Conservation (phyloP, 768 basidiomycete genomes). For the Boletus sp. region DNA sequence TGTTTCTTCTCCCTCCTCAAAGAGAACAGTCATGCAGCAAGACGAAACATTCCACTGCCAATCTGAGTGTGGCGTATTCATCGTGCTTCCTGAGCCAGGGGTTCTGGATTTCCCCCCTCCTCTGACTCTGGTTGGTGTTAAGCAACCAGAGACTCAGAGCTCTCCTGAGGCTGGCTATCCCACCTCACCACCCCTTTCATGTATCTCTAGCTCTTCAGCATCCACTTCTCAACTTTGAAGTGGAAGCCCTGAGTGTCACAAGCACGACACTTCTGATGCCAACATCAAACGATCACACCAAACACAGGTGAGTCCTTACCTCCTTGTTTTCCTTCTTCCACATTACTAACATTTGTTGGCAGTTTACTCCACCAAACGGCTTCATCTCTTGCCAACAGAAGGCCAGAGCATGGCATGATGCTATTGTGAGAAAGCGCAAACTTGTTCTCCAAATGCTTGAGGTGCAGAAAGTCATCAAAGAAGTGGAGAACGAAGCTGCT, state of each 20-base stretch:
- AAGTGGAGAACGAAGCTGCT: background rate
- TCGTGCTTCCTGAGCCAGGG: too few species aligned
- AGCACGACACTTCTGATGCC: background rate
- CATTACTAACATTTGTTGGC: background rate
- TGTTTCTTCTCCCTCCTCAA: too few species aligned
- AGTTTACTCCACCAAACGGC: background rate
- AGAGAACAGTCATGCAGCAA: too few species aligned
- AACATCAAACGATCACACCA: background rate
- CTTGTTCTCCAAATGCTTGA: background rate
- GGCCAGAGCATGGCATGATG: too few species aligned
- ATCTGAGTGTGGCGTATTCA: too few species aligned
- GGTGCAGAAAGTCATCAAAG: background rate
- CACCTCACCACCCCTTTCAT: too few species aligned
- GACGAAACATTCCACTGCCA: too few species aligned
- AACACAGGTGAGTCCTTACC: background rate
- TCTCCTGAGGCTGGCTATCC: too few species aligned
- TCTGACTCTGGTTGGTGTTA: background rate
- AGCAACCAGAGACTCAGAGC: too few species aligned
- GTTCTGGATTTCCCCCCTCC: background rate
- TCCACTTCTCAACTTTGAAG: background rate
- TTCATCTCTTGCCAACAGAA: background rate
- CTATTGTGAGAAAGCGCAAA: too few species aligned
- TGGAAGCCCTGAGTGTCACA: background rate
- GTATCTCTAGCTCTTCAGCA: background rate
- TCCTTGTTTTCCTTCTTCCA: background rate